A percentile compares a stretch with the other conserved stretches of the same genome.
Conservation (phyloP, 495 filamentous ascomycete species). For the Usnea hakonensis region DNA sequence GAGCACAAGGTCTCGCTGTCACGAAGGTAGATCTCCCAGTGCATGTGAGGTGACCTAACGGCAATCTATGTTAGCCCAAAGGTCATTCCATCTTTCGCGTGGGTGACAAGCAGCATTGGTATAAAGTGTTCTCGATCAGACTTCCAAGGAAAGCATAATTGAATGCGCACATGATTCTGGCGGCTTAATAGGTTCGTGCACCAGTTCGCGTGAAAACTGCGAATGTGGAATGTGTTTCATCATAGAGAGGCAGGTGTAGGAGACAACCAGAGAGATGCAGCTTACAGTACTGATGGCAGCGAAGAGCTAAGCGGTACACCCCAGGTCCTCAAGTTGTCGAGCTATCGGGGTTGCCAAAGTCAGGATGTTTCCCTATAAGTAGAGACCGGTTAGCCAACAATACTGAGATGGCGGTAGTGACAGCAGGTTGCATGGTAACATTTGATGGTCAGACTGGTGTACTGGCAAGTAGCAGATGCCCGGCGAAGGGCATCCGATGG, state of each 20-base stretch:
- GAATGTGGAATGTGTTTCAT: slow-evolving; percentile 43
- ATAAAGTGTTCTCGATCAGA: slow-evolving; percentile 28
- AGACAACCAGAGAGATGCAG: neutral
- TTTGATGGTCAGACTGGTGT: slow-evolving; percentile 71
- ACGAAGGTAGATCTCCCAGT: neutral
- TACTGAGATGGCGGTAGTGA: neutral
- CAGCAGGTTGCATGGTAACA: neutral
- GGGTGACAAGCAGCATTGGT: neutral
- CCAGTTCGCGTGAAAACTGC: slow-evolving; percentile 43
- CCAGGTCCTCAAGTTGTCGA: neutral
- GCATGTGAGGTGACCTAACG: neutral
- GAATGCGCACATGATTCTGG: slow-evolving; percentile 34
- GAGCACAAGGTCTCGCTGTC: neutral
- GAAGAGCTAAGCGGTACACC: neutral
- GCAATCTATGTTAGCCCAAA: neutral
- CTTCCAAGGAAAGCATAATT: slow-evolving; percentile 39
- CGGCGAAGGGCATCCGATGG: slow-evolving; percentile 61
- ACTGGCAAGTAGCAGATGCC: slow-evolving; percentile 97
- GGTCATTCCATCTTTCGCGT: neutral
- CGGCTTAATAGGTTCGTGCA: slow-evolving; percentile 40
- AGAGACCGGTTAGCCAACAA: slow-evolving; percentile 1
- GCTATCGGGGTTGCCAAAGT: neutral
- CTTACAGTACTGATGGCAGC: neutral
- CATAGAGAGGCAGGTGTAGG: slow-evolving; percentile 25
- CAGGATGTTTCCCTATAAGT: neutral